Conservation (phyloP, 2,329 filamentous ascomycete species). For the Zymoseptoria ardabiliae region DNA sequence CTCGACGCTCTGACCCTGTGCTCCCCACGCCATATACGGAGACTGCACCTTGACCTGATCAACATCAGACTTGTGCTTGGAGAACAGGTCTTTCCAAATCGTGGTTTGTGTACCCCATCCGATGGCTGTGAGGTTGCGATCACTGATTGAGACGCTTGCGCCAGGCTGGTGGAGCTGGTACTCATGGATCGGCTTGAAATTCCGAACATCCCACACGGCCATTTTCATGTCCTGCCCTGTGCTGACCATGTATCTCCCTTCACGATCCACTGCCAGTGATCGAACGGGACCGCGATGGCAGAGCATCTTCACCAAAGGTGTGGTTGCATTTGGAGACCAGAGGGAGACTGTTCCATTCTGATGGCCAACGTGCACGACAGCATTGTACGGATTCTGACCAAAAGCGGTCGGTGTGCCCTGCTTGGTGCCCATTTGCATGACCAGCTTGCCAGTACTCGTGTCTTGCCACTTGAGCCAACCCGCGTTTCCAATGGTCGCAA, state of each 20-base stretch:
- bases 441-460: constrained; percentile 82
- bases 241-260: constrained; percentile 92
- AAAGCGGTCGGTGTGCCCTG: constrained; percentile 77
- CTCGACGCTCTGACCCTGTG: constrained; percentile 73
- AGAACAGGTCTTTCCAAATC: constrained; percentile 86
- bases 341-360: constrained; percentile 91
- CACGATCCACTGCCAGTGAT: constrained; percentile 74
- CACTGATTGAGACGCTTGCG: constrained; percentile 78
- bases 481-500: constrained; percentile 75
- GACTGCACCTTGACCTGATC: constrained; percentile 74
- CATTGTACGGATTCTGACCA: constrained; percentile 85
- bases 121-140: constrained; percentile 78
- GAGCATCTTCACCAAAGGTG: constrained; percentile 82
- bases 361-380: constrained; percentile 83
- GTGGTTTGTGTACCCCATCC: constrained; percentile 85
- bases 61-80: constrained; percentile 49
- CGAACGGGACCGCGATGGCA: constrained; percentile 85
- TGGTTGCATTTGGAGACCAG: constrained; percentile 87
- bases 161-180: constrained; percentile 81
- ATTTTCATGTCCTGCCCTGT: constrained; percentile 84
- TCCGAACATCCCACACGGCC: constrained; percentile 93
- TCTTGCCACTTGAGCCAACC: constrained; percentile 92
- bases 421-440: constrained; percentile 77
- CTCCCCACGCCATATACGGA: constrained; percentile 90
- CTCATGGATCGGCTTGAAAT: constrained; percentile 84